Base-by-base conservation (phyloP, 441 rosid species). In the Gossypium schwendimanii region DNA sequence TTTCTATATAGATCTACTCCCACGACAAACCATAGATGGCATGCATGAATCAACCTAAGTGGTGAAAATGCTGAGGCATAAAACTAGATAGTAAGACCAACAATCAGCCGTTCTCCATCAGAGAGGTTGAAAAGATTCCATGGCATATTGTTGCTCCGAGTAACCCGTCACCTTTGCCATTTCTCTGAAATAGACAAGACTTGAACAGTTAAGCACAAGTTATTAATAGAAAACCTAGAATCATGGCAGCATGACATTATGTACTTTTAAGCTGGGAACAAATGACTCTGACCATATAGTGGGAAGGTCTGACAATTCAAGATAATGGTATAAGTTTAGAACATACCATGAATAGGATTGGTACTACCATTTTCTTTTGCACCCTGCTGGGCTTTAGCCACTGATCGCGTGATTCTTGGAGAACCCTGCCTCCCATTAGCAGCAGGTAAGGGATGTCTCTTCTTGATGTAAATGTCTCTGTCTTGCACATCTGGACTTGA, bases 401-500 rank as follows among this genome's bases (percentile, higher is more conserved):
- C 60, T 72, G 97, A 76, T 76, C 85, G 83, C 78, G 86, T 97
- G 81, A 91, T 81, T 72, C 83, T 81, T 2, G 98, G 98, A 78
- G 99, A 91, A 39, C 86, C 90, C 80, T 95, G 95, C 80, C 95
- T 85, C 69, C 91, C 98, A 82, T 93, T 93, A 59, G 85, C 79
- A 69, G 86, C 92, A 63, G 99, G 95, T 75, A 93, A 80, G 24
- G 99, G 93, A 79, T 88, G 97, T 69, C 98, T 88, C 86, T 95
- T 95, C 89, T 95, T 91, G 63, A 72, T 24, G 54, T 81, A 80
- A 28, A 72, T 72, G 31, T 95, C 98, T 85, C 88, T 84, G 58
- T 93, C 98, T 2, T 85, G 93, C 78, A 88, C 80, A 74, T 93
- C 98, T 45, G 98, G 98, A 77, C 98, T 95, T 62, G 98, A 93